These are phyloP conservation scores for Leccinellum rugosiceps DNA, from an alignment of 768 basidiomycete species.

Conservation along the genomic window DNA sequence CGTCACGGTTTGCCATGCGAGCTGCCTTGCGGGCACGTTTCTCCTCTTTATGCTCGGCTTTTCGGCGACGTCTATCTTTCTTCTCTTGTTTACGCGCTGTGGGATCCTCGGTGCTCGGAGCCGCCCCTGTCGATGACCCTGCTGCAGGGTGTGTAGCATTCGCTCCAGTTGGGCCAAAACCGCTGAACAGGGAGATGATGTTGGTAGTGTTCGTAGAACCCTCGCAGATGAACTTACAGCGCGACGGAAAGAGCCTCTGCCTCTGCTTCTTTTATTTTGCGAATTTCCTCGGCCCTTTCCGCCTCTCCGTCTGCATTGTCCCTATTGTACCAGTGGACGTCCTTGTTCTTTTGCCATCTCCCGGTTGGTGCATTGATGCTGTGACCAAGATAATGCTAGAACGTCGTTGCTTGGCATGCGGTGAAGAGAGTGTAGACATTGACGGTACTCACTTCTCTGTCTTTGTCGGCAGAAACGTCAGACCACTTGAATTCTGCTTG, in stretches of 20 bases:
- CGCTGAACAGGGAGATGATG: constrained; percentile 43
- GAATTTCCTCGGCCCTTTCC: constrained; percentile 69
- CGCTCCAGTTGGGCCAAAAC: constrained; percentile 60
- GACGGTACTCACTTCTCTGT: constrained; percentile 65
- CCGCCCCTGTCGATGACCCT: constrained; percentile 18
- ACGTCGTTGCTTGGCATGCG: constrained; percentile 1
- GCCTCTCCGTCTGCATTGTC: constrained; percentile 44
- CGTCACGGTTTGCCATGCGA: constrained; percentile 37
- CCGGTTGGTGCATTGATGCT: constrained; percentile 94
- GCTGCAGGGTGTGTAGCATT: constrained; percentile 23
- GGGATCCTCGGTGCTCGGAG: constrained; percentile 27
- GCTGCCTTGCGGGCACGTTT: constrained; percentile 55
- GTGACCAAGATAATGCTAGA: constrained; percentile 90
- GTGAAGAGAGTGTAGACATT: not conserved
- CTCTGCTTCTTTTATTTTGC: constrained; percentile 81
- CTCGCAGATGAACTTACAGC: constrained; percentile 46
- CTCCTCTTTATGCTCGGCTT: constrained; percentile 57
- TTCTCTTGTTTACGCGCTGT: constrained; percentile 36
- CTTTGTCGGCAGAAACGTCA: constrained; percentile 89
- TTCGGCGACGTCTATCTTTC: constrained; percentile 50
- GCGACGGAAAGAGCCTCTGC: constrained; percentile 83
- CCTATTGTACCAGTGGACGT: constrained; percentile 92
- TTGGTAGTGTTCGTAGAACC: constrained; percentile 1
- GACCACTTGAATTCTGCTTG: constrained; percentile 91
- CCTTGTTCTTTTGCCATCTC: constrained; percentile 97